Conservation (phyloP, 2,329 filamentous ascomycete genomes). For the Alternaria sp. region DNA sequence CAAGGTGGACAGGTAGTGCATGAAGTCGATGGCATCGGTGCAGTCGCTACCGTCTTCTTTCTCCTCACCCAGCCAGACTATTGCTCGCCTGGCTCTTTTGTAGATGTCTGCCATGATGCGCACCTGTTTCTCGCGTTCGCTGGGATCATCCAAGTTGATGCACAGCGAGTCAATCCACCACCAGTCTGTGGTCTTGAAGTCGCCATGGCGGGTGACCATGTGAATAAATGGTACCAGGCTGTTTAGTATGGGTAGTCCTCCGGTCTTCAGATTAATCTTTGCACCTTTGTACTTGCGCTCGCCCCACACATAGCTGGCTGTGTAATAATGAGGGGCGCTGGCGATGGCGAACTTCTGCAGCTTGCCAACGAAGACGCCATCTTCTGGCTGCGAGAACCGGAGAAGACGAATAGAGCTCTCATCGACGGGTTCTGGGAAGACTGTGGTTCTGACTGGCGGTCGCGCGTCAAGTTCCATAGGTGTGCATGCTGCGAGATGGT, state of each 20-base stretch:
- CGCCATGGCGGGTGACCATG: conserved; percentile 27
- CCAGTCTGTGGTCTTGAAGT: conserved; percentile 32
- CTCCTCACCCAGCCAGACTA: conserved; percentile 37
- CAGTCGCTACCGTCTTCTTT: conserved; percentile 27
- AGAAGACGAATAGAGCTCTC: conserved; percentile 31
- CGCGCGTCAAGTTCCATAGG: neutral
- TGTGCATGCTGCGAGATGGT: neutral
- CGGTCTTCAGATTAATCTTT: conserved; percentile 16
- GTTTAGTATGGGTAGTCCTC: conserved; percentile 18
- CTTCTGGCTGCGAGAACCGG: conserved; percentile 17
- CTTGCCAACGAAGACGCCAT: conserved; percentile 16
- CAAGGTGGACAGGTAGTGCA: conserved; percentile 27
- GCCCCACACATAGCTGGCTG: conserved; percentile 41
- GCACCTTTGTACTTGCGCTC: conserved; percentile 14
- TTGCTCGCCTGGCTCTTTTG: conserved; percentile 22
- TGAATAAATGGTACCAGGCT: conserved; percentile 18
- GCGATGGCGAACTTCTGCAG: conserved; percentile 31
- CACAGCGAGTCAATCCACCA: conserved; percentile 44
- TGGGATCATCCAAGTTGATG: conserved; percentile 34
- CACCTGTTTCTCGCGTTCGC: conserved; percentile 37
- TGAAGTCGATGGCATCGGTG: conserved; percentile 31
- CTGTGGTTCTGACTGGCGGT: neutral
- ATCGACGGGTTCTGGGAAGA: neutral
- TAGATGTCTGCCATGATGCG: conserved; percentile 44
- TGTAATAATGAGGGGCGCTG: conserved; percentile 34